Base-by-base conservation (phyloP, 306 rosid genomes). In the Canavalia ensiformis region DNA sequence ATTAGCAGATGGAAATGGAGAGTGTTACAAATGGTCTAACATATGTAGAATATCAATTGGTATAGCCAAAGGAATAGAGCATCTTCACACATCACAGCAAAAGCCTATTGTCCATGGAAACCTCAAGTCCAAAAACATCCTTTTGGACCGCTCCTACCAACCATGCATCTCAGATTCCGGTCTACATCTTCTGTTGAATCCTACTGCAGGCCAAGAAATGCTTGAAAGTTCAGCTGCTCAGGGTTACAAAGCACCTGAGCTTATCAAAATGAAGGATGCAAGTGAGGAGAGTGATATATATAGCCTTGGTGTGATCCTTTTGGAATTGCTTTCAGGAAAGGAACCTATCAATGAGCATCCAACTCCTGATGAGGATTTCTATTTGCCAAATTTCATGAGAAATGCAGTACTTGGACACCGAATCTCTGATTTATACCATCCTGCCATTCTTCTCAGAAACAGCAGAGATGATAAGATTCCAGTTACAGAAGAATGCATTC, bases 221-320 rank as follows among this genome's bases (percentile, higher is more conserved):
- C 98, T 96, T 25, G 97, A 94, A 54, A 75, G 82, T 62, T 92
- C 94, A 11, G 94, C 94, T 63, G 79, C 87, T 58, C 82, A 90
- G 69, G 99, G 99, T 51, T 96, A 96, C 78, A 96, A 90, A 71
- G 90, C 99, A 1, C 98, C 97, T 1, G 99, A 96, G 75, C 91
- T 93, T 46, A 86, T 94, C 84, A 93, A 94, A 72, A 92, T 92
- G 97, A 92, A 82, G 84, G 92, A 93, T 79, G 99, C 91, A 1
- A 87, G 76, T 33, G 92, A 85, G 76, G 86, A 83, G 78, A 88
- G 86, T 2, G 99, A 96, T 83, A 80, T 96, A 65, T 96, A 81
- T 75, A 96, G 98, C 85, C 81, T 92, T 10, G 99, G 99, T 5
- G 88, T 92, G 47, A 85, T 93, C 90, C 70, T 91, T 9, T 94